Evolutionary conservation across 495 filamentous ascomycete genomes (phyloP).

Genomic region (Aspergillus hancockii): DNA sequence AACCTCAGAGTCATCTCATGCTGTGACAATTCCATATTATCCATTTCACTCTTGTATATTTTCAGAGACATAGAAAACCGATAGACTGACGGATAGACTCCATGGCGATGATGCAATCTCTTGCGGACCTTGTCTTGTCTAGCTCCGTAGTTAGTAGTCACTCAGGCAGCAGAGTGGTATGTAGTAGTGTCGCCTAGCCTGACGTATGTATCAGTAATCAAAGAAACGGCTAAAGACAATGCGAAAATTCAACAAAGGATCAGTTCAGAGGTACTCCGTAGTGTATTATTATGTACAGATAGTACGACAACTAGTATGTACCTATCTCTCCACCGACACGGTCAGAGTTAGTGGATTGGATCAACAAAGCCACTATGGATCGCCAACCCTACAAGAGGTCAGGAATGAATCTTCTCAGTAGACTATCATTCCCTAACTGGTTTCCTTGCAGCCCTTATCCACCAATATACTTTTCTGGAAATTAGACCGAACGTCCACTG

Average conservation of each 20-base stretch:
- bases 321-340: not conserved
- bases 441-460: not conserved
- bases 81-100: not conserved
- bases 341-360: constrained; percentile 14
- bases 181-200: not conserved
- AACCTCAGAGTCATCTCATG: no score
- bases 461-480: constrained; percentile 11
- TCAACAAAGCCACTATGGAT: constrained; percentile 23
- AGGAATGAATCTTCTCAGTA: not conserved
- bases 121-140: not conserved
- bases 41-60: not conserved
- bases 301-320: not conserved
- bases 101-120: not conserved
- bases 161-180: not conserved
- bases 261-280: not conserved
- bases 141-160: not conserved
- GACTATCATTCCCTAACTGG: constrained; percentile 2
- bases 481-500: not conserved
- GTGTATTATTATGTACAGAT: not conserved
- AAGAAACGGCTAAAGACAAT: not conserved
- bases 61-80: not conserved
- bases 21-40: not conserved
- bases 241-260: not conserved
- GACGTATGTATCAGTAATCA: not conserved
- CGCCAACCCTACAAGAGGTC: constrained; percentile 12